Evolutionary conservation across 768 basidiomycete species (phyloP).

Genomic region (Goffeauzyma gilvescens): DNA sequence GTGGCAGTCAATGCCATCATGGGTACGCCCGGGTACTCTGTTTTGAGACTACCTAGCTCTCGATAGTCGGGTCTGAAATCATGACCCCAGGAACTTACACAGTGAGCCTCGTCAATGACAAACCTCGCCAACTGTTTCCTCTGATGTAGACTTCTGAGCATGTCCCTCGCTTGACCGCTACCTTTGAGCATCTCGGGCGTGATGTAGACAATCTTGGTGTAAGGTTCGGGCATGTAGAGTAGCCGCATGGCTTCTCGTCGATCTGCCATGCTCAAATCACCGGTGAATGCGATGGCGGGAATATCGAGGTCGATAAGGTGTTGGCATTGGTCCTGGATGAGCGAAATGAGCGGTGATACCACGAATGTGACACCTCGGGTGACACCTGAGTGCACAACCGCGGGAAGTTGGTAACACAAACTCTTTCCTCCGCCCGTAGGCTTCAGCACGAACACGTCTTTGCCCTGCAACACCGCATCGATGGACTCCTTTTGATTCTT

Average conservation of each 20-base stretch:
- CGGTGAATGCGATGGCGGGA: constrained; percentile 51
- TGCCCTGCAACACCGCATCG: constrained; percentile 53
- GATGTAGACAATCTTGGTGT: constrained; percentile 58
- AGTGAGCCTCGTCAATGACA: constrained; percentile 92
- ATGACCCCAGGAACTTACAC: constrained; percentile 77
- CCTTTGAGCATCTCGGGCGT: constrained; percentile 75
- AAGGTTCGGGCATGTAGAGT: constrained; percentile 21
- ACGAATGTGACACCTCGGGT: constrained; percentile 74
- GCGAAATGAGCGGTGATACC: constrained; percentile 73
- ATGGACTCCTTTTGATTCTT: constrained; percentile 74
- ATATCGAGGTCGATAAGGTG: constrained; percentile 47
- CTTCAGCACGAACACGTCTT: constrained; percentile 80
- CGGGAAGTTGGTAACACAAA: constrained; percentile 70
- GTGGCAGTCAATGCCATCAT: constrained; percentile 96
- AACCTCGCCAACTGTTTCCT: constrained; percentile 55
- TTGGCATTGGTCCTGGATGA: constrained; percentile 77
- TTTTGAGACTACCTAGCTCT: constrained; percentile 32
- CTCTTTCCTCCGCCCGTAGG: constrained; percentile 90
- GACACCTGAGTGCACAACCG: constrained; percentile 51
- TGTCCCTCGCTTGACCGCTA: constrained; percentile 40
- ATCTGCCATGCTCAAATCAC: constrained; percentile 32
- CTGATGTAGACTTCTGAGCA: constrained; percentile 44
- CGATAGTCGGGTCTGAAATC: constrained; percentile 44
- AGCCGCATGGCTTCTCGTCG: constrained; percentile 25
- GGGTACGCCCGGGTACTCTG: constrained; percentile 57